A percentile compares a stretch with the other conserved stretches of the same genome.
These are phyloP conservation scores for Spencermartinsiella europaea DNA, from an alignment of 805 yeast species.

Conservation along the genomic window DNA sequence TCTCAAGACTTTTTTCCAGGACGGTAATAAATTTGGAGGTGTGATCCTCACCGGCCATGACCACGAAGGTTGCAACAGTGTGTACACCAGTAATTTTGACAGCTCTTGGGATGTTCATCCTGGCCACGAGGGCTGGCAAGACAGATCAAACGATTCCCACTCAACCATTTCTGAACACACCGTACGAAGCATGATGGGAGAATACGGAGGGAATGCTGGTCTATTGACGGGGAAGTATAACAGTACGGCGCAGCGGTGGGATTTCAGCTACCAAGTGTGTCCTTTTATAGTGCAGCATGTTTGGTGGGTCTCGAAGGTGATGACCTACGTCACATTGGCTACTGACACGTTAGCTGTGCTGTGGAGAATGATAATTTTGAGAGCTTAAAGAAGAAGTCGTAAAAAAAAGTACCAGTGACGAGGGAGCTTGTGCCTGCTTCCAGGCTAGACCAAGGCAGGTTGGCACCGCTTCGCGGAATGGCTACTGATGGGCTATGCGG, in stretches of 20 bases:
- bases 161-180: slow-evolving; percentile 62
- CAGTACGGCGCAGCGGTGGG: slow-evolving; percentile 46
- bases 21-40: slow-evolving; percentile 50
- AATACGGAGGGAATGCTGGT: slow-evolving; percentile 85
- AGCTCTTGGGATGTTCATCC: neutral
- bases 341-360: neutral
- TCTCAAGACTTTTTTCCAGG: slow-evolving; percentile 63
- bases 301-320: slow-evolving; percentile 87
- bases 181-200: slow-evolving; percentile 95
- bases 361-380: too few species aligned
- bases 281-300: slow-evolving; percentile 82
- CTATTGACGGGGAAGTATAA: slow-evolving; percentile 65
- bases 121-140: slow-evolving; percentile 5
- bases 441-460: too few species aligned
- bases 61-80: slow-evolving; percentile 84
- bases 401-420: too few species aligned
- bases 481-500: too few species aligned
- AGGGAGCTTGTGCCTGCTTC: too few species aligned
- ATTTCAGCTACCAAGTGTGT: slow-evolving; percentile 65
- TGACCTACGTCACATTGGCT: slow-evolving; percentile 27
- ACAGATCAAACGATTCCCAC: slow-evolving; percentile 11
- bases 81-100: slow-evolving; percentile 42
- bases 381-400: too few species aligned
- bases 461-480: too few species aligned
- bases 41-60: slow-evolving; percentile 91